A percentile compares a stretch with the other conserved stretches of the same genome.
phyloP scores from a whole-genome alignment of 2,329 filamentous ascomycete species.

The Colletotrichum camelliae region DNA sequence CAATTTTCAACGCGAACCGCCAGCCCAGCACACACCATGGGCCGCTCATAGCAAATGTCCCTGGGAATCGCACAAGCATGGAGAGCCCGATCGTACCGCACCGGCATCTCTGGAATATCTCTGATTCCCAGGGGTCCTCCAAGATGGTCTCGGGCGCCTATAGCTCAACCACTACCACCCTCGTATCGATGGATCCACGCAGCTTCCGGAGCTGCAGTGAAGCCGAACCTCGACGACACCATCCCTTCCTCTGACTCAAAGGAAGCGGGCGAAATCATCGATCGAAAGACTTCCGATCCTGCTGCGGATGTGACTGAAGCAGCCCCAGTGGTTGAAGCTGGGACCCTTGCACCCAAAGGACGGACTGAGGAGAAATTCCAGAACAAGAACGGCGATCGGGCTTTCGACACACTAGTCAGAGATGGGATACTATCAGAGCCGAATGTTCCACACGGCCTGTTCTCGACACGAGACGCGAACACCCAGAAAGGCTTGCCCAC shows the following conservation, averaged over 20 bases:
- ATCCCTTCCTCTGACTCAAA: background rate
- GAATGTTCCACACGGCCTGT: background rate
- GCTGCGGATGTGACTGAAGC: background rate
- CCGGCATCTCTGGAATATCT: conserved; percentile 27
- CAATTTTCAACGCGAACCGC: background rate
- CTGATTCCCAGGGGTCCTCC: conserved; percentile 19
- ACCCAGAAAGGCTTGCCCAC: background rate
- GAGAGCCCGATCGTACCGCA: conserved; percentile 43
- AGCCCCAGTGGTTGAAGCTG: background rate
- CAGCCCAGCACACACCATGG: conserved; percentile 35
- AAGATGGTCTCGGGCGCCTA: conserved; percentile 13
- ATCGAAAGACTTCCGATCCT: background rate
- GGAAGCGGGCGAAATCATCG: background rate
- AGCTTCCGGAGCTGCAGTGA: background rate
- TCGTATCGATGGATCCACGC: background rate
- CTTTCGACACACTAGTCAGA: background rate
- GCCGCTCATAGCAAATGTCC: conserved; percentile 49
- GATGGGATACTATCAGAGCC: background rate
- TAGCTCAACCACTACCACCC: background rate
- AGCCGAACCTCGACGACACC: background rate
- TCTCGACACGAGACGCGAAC: background rate
- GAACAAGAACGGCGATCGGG: background rate
- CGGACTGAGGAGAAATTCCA: background rate
- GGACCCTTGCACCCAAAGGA: background rate
- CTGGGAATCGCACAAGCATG: conserved; percentile 49